Evolutionary conservation across 2,329 filamentous ascomycete genomes (phyloP), one percentile per base, ranked within the genome.

Genomic region (Ceratocystis lukuohia): DNA sequence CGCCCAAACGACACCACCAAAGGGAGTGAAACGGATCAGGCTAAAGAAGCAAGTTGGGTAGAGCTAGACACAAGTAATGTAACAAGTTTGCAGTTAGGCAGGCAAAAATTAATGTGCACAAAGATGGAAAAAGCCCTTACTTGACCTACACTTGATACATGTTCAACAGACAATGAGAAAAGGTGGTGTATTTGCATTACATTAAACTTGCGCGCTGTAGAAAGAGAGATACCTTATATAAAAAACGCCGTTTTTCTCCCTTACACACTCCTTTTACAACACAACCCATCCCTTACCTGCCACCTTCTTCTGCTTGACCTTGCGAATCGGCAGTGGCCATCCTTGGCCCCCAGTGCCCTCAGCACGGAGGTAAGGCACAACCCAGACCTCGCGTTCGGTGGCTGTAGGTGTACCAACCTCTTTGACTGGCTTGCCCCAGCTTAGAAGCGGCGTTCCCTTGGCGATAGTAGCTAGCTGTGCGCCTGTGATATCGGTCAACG

Each of bases 391-490:
- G 62, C 92, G 82, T 69, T 76, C 74, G 1, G 72, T 72, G 30
- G 73, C 72, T 61, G 74, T 76, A 50, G 76, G 75, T 62, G 77
- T 72, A 70, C 82, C 77, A 15, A 89, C 83, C 78, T 94, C 92
- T 71, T 94, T 94, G 73, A 96, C 86, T 0, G 94, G 93, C 78
- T 97, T 97, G 2, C 91, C 89, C 70, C 93, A 91, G 46, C 84
- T 84, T 25, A 97, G 75, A 65, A 99, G 77, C 62, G 91, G 89
- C 12, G 94, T 97, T 0, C 89, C 89, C 73, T 91, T 88, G 4
- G 91, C 89, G 65, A 97, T 79, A 1, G 84, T 85, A 3, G 88
- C 84, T 5, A 99, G 80, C 74, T 95, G 89, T 1, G 83, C 81
- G 1, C 85, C 88, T 17, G 85, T 88, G 5, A 96, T 79, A 33